Base-by-base conservation (phyloP, 768 basidiomycete species). In the Leucogyrophana mollusca region DNA sequence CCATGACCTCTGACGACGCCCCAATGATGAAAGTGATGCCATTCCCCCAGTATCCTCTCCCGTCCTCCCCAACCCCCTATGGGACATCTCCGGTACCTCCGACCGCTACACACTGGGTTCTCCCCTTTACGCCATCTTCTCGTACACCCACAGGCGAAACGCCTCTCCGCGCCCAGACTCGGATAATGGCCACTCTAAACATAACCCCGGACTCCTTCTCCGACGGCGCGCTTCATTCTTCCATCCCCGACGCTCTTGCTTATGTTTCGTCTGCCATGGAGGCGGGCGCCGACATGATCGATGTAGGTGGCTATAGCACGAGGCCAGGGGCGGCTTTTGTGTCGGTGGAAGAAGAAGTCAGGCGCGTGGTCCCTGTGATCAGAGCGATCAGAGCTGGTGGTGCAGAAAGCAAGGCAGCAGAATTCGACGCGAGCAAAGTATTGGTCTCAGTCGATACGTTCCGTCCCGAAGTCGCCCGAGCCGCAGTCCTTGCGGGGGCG, bases 191-290 rank as follows among this genome's bases (percentile, higher is more conserved):
- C 0, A 96, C 90, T 1, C 77, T 99, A 46, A 97, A 98, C 60
- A 78, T 78, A 5, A 97, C 95, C 0, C 94, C 95, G 2, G 95
- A 99, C 66, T 96, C 94, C 0, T 97, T 97, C 68, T 97, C 94
- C 0, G 94, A 97, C 51, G 93, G 93, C 9, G 75, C 82, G 1
- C 59, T 65, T 16, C 73, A 87, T 61, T 72, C 76, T 50, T 74
- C 73, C 0, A 53, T 83, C 9, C 53, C 74, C 0, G 61, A 72
- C 9, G 88, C 87, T 0, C 56, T 92, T 13, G 55, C 59, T 3
- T 87, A 85, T 50, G 71, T 74, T 0, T 51, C 58, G 3, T 41
- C 67, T 3, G 74, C 90, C 0, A 69, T 82, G 2, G 50, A 63
- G 0, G 70, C 70, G 1, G 86, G 87, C 1, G 85, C 88, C 0